phyloP scores from a whole-genome alignment of 345 rosid genomes.

The Dovyalis caffra region DNA sequence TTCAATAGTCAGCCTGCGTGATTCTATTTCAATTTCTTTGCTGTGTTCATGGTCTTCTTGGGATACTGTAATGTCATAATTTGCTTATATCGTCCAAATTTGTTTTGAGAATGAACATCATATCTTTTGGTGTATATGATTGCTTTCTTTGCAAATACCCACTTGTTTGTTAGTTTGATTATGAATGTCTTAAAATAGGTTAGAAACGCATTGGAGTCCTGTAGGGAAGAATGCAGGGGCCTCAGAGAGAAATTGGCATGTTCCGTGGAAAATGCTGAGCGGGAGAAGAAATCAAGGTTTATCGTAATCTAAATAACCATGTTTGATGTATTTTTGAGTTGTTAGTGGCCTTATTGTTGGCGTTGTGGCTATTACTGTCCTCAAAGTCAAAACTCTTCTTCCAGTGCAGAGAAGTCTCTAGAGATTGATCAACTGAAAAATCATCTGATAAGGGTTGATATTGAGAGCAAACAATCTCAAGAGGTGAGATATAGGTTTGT shows the following conservation, averaged over 20 bases:
- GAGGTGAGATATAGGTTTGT: conserved; percentile 43
- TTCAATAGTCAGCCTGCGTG: background rate
- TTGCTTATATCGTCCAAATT: background rate
- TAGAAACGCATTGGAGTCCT: conserved; percentile 52
- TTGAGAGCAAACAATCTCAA: conserved; percentile 37
- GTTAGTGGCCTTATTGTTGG: background rate
- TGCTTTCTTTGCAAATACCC: too few species aligned
- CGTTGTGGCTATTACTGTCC: too few species aligned
- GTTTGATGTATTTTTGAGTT: background rate
- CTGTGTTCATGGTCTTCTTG: background rate
- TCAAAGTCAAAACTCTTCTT: conserved; percentile 2
- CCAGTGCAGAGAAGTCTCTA: conserved; percentile 50
- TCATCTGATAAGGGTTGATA: conserved; percentile 37
- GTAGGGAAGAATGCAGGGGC: conserved; percentile 48
- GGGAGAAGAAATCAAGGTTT: conserved; percentile 63
- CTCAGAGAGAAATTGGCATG: conserved; percentile 45
- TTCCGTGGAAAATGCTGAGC: conserved; percentile 42
- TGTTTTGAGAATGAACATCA: too few species aligned
- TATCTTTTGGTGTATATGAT: too few species aligned
- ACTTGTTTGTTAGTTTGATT: background rate
- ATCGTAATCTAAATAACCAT: conserved; percentile 4
- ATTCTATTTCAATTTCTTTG: conserved; percentile 2
- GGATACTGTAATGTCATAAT: background rate
- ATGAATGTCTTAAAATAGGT: conserved; percentile 35
- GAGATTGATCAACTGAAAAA: conserved; percentile 57